These are phyloP conservation scores for Plectranthus barbatus DNA, from an alignment of 257 asterid species.

Conservation along the genomic window DNA sequence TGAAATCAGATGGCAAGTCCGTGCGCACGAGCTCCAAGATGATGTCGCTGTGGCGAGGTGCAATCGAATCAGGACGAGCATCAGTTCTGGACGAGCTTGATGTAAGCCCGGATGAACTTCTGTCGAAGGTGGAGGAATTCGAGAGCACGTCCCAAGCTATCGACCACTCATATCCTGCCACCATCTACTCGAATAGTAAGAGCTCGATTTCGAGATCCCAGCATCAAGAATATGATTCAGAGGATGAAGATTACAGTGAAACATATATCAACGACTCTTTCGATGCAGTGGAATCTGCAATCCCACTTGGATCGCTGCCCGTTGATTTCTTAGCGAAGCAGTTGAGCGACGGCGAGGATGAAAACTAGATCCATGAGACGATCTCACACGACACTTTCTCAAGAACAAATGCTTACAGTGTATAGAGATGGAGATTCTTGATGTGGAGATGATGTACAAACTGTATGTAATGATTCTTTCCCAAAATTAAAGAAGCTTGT, in stretches of 20 bases:
- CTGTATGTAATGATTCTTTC: no score
- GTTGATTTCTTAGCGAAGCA: slow-evolving; percentile 48
- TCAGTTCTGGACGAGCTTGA: slow-evolving; percentile 43
- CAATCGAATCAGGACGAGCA: slow-evolving; percentile 72
- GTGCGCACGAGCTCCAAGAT: slow-evolving; percentile 57
- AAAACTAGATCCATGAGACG: no score
- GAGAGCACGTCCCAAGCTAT: slow-evolving; percentile 47
- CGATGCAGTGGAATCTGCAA: slow-evolving; percentile 33
- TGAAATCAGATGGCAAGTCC: slow-evolving; percentile 20
- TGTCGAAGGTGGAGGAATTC: slow-evolving; percentile 75
- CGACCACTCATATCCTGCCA: slow-evolving; percentile 72
- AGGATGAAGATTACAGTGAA: slow-evolving; percentile 17
- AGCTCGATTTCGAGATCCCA: slow-evolving; percentile 7
- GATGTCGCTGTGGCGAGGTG: slow-evolving; percentile 67
- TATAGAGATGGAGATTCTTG: neutral
- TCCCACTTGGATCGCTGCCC: slow-evolving; percentile 71
- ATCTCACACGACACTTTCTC: no score
- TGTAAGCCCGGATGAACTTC: slow-evolving; percentile 64
- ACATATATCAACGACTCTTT: slow-evolving; percentile 26
- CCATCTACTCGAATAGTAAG: slow-evolving; percentile 24
- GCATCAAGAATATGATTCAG: slow-evolving; percentile 13
- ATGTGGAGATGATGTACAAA: no score
- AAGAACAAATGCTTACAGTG: no score
- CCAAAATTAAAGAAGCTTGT: no score
- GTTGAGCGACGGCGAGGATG: slow-evolving; percentile 34